These are phyloP conservation scores for Yarrowia bubula DNA, from an alignment of 805 yeast species.

Conservation along the genomic window DNA sequence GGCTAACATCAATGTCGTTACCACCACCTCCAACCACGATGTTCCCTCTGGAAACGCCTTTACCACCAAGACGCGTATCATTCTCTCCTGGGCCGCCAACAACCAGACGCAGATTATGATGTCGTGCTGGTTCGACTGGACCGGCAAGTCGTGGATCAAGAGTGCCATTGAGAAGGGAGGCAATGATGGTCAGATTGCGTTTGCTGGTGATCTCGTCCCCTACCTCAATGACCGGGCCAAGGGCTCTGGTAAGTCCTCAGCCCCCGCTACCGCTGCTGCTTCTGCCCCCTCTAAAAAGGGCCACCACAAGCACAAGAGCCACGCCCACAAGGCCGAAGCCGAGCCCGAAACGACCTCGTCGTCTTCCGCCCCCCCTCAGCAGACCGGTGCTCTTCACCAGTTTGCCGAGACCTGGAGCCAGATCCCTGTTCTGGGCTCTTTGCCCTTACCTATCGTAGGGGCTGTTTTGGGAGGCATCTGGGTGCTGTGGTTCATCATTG, in stretches of 20 bases:
- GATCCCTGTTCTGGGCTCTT: constrained; percentile 16
- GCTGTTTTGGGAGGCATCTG: constrained; percentile 13
- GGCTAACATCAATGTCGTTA: constrained; percentile 57
- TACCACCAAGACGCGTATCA: constrained; percentile 67
- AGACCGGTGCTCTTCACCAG: constrained; percentile 4
- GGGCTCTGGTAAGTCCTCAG: constrained; percentile 23
- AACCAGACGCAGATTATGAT: constrained; percentile 59
- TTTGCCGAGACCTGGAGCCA: constrained; percentile 19
- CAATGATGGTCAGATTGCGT: constrained; percentile 69
- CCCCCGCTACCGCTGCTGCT: constrained; percentile 11
- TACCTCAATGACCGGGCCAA: constrained; percentile 40
- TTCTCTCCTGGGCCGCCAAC: constrained; percentile 68
- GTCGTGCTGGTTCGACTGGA: constrained; percentile 85
- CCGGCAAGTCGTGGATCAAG: constrained; percentile 88
- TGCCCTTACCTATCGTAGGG: constrained; percentile 2
- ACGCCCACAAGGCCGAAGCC: constrained; percentile 29
- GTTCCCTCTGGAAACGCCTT: constrained; percentile 92
- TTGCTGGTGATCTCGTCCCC: constrained; percentile 51
- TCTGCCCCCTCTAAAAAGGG: constrained; percentile 22
- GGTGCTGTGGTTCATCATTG: constrained; percentile 23
- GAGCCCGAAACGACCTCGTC: not conserved
- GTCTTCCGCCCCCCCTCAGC: not conserved
- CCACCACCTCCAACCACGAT: constrained; percentile 77
- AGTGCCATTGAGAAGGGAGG: constrained; percentile 85
- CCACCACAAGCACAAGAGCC: constrained; percentile 26